phyloP scores from a whole-genome alignment of 1,139 yeast species.

The Lodderomyces parapsilosis region DNA sequence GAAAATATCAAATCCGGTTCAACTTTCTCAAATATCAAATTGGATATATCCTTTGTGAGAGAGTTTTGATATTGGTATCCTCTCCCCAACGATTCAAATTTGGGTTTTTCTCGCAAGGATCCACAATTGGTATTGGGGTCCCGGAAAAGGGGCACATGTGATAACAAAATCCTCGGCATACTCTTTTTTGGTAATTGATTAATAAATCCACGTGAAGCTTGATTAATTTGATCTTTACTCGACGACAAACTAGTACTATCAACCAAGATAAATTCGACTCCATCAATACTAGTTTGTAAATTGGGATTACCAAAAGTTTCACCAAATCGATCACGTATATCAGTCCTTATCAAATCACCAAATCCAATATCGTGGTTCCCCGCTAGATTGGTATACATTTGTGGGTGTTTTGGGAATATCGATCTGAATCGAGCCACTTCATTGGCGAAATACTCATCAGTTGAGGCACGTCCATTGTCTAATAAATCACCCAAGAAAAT shows the following conservation, averaged over 20 bases:
- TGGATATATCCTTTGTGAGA: slow-evolving; percentile 53
- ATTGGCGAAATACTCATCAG: slow-evolving; percentile 35
- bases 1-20: slow-evolving; percentile 73
- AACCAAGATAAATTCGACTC: slow-evolving; percentile 46
- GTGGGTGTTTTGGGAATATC: slow-evolving; percentile 27
- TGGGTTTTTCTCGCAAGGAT: slow-evolving; percentile 37
- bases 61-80: slow-evolving; percentile 59
- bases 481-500: slow-evolving; percentile 54
- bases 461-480: slow-evolving; percentile 51
- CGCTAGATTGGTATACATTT: slow-evolving; percentile 30
- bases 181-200: slow-evolving; percentile 13
- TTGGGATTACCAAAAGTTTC: slow-evolving; percentile 44
- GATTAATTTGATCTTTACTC: slow-evolving; percentile 23
- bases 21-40: slow-evolving; percentile 53
- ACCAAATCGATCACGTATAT: slow-evolving; percentile 38
- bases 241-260: slow-evolving; percentile 49
- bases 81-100: slow-evolving; percentile 21
- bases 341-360: slow-evolving; percentile 44
- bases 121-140: slow-evolving; percentile 42
- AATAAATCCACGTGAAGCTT: slow-evolving; percentile 30
- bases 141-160: slow-evolving; percentile 52
- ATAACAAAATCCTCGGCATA: slow-evolving; percentile 38
- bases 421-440: slow-evolving; percentile 39
- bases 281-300: slow-evolving; percentile 23
- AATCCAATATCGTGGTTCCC: slow-evolving; percentile 63